Evolutionary conservation across 768 basidiomycete genomes (phyloP).

Genomic region (Phylloporus arenicola): DNA sequence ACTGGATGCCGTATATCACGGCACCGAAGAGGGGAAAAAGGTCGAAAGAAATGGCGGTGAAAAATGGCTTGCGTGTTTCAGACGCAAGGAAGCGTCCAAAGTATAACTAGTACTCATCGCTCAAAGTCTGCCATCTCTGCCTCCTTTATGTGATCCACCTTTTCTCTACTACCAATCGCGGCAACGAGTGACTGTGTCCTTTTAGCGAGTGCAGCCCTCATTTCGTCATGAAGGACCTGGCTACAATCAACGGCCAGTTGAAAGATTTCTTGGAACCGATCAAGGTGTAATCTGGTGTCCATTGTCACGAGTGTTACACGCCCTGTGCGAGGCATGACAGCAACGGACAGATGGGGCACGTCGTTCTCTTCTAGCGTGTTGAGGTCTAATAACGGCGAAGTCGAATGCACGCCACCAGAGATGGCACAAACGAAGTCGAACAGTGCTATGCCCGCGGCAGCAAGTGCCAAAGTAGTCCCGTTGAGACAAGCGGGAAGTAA

Average conservation of each 20-base stretch:
- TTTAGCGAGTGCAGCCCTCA: conserved; percentile 64
- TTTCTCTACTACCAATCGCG: conserved; percentile 51
- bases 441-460: conserved; percentile 86
- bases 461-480: conserved; percentile 87
- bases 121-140: conserved; percentile 35
- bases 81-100: conserved; percentile 42
- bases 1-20: conserved; percentile 74
- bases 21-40: conserved; percentile 96
- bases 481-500: conserved; percentile 90
- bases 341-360: conserved; percentile 83
- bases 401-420: conserved; percentile 80
- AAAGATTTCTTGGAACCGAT: conserved; percentile 88
- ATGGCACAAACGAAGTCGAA: conserved; percentile 89
- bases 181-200: conserved; percentile 59
- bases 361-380: conserved; percentile 88
- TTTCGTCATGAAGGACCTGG: conserved; percentile 74
- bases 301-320: conserved; percentile 85
- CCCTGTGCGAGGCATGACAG: conserved; percentile 80
- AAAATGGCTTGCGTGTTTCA: conserved; percentile 92
- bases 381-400: conserved; percentile 80
- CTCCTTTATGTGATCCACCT: conserved; percentile 27
- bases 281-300: conserved; percentile 92
- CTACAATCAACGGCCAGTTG: conserved; percentile 72
- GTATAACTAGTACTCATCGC: background rate
- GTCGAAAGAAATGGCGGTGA: conserved; percentile 87